Conservation (phyloP, 805 yeast genomes). For the Ogataea ganodermae region DNA sequence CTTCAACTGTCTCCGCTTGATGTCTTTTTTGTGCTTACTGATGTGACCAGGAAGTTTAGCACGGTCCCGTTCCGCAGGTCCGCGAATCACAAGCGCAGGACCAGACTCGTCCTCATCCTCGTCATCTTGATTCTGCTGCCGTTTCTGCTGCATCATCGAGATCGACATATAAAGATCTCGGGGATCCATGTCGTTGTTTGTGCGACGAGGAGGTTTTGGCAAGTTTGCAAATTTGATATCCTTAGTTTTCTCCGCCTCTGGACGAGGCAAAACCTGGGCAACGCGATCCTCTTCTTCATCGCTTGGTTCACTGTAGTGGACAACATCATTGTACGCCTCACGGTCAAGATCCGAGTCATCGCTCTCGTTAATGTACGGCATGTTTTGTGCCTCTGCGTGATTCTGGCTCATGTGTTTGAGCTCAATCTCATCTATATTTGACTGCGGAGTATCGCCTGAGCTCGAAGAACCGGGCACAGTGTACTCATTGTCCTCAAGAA, state of each 20-base stretch:
- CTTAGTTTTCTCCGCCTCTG: constrained; percentile 8
- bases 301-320: constrained; percentile 46
- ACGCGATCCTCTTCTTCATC: constrained; percentile 28
- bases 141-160: constrained; percentile 67
- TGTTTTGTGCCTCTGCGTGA: too few relatives aligned
- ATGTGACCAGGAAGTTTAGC: constrained; percentile 28
- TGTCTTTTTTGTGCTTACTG: constrained; percentile 19
- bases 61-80: constrained; percentile 72
- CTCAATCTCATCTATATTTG: constrained; percentile 13
- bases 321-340: constrained; percentile 19
- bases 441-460: constrained; percentile 23
- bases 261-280: not conserved
- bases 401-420: constrained; percentile 7
- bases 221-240: constrained; percentile 61
- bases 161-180: constrained; percentile 84
- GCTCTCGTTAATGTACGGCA: not conserved
- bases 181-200: constrained; percentile 61
- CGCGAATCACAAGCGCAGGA: constrained; percentile 73
- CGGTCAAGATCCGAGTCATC: constrained; percentile 4
- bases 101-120: constrained; percentile 55
- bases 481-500: constrained; percentile 20
- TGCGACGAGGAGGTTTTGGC: constrained; percentile 52
- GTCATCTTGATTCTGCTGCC: constrained; percentile 34
- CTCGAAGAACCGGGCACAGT: constrained; percentile 22
- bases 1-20: constrained; percentile 26